Conservation (phyloP, 1,284 basidiomycete genomes). For the Cutaneotrichosporon daszewskae region DNA sequence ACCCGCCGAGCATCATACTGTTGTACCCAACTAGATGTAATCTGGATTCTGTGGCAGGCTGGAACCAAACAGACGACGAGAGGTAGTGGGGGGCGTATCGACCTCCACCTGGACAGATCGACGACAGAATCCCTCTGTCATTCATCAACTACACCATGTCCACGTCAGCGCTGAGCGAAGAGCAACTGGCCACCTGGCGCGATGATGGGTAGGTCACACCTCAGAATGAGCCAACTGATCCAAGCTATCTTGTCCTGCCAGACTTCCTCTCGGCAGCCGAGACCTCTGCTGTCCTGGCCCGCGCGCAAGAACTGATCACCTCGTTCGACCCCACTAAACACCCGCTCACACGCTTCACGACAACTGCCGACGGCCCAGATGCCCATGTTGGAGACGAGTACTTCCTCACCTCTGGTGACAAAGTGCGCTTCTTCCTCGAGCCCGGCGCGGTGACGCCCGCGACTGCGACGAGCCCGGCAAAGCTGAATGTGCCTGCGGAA, state of each 20-base stretch:
- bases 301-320: slow-evolving; percentile 66
- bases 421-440: slow-evolving; percentile 51
- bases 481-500: slow-evolving; percentile 68
- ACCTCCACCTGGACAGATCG: no score
- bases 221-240: neutral
- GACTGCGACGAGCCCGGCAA: slow-evolving; percentile 36
- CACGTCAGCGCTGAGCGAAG: slow-evolving; percentile 25
- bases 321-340: slow-evolving; percentile 72
- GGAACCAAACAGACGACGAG: no score
- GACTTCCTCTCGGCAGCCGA: slow-evolving; percentile 62
- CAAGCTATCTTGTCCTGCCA: slow-evolving; percentile 69
- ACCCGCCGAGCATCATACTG: no score
- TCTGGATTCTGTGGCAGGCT: no score
- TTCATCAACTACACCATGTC: neutral
- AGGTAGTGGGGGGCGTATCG: no score
- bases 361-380: slow-evolving; percentile 56
- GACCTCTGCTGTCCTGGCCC: slow-evolving; percentile 59
- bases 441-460: slow-evolving; percentile 30
- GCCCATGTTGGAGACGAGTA: slow-evolving; percentile 70
- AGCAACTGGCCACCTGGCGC: slow-evolving; percentile 32
- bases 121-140: neutral
- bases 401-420: slow-evolving; percentile 84
- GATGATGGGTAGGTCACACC: slow-evolving; percentile 26
- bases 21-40: no score
- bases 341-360: slow-evolving; percentile 86